These are phyloP conservation scores for Monosporascus sp. DNA, from an alignment of 2,329 filamentous ascomycete genomes.

Conservation along the genomic window DNA sequence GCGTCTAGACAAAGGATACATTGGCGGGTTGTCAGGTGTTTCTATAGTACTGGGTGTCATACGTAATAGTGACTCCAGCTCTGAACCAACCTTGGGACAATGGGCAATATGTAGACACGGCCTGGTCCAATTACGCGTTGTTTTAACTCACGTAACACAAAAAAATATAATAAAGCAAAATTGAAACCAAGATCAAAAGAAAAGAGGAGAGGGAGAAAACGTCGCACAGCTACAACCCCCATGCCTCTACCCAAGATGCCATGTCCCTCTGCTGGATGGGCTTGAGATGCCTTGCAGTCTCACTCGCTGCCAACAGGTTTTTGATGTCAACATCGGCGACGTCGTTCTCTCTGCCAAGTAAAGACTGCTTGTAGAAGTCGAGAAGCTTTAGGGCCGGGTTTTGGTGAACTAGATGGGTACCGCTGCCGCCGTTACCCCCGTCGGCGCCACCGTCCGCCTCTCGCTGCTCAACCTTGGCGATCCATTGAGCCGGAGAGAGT, in stretches of 20 bases:
- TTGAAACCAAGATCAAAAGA: too few species aligned
- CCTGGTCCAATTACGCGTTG: too few species aligned
- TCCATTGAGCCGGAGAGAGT: neutral
- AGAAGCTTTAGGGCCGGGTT: neutral
- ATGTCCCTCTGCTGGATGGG: neutral
- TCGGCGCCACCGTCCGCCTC: neutral
- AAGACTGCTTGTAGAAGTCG: neutral
- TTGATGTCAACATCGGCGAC: neutral
- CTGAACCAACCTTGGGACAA: too few species aligned
- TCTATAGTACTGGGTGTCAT: too few species aligned
- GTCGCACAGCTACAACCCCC: neutral
- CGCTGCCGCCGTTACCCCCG: neutral
- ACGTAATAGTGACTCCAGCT: too few species aligned
- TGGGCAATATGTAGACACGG: too few species aligned
- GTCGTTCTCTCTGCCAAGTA: neutral
- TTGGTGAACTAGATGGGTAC: neutral
- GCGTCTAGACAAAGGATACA: too few species aligned
- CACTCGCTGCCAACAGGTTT: neutral
- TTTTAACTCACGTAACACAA: too few species aligned
- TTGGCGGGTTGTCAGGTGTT: too few species aligned
- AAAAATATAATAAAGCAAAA: too few species aligned
- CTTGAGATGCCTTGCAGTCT: neutral
- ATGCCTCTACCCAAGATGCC: neutral
- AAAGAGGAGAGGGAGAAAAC: too few species aligned
- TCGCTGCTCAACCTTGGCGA: neutral